These are phyloP conservation scores for Barnettozyma siamensis DNA, from an alignment of 805 yeast genomes.

Conservation along the genomic window DNA sequence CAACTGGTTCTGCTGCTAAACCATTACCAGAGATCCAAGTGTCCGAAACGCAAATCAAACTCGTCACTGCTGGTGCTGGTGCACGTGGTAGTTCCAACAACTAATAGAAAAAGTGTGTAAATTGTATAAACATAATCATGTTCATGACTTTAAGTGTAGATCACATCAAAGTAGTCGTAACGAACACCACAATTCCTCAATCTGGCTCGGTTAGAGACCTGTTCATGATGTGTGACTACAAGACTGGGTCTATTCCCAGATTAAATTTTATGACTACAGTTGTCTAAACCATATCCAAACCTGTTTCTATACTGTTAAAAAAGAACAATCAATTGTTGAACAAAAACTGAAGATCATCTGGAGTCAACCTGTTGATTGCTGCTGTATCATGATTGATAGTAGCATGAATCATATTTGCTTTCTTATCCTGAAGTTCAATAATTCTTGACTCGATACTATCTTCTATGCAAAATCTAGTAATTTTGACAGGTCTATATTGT, in stretches of 20 bases:
- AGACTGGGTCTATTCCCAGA: too few species aligned
- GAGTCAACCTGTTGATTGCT: conserved; percentile 83
- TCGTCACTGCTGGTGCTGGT: conserved; percentile 64
- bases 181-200: too few species aligned
- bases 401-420: conserved; percentile 97
- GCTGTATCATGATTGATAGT: conserved; percentile 90
- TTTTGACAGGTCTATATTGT: conserved; percentile 88
- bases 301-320: too few species aligned
- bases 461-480: conserved; percentile 89
- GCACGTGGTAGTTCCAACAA: conserved; percentile 60
- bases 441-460: conserved; percentile 96
- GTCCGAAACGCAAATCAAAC: conserved; percentile 48
- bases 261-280: too few species aligned
- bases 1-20: conserved; percentile 38
- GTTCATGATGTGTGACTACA: too few species aligned
- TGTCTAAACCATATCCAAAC: too few species aligned
- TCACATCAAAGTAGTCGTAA: too few species aligned
- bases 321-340: conserved; percentile 72
- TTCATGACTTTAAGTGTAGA: too few species aligned
- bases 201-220: too few species aligned
- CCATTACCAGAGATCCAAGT: conserved; percentile 54
- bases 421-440: conserved; percentile 92
- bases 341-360: conserved; percentile 91
- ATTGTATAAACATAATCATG: neutral
- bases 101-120: neutral